Conservation (phyloP, 2,329 filamentous ascomycete genomes). For the Dendryphion nanum region DNA sequence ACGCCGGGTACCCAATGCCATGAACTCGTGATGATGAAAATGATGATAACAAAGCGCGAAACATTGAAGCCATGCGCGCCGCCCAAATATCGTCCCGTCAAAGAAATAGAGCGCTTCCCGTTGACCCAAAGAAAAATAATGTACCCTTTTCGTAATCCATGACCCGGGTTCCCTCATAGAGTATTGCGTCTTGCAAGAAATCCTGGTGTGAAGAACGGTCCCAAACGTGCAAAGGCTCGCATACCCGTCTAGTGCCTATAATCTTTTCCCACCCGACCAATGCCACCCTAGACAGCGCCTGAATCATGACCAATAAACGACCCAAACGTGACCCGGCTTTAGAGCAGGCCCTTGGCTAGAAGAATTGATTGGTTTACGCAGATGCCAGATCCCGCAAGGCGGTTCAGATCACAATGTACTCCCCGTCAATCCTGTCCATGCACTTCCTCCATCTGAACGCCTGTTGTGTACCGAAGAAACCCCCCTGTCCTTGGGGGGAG, state of each 20-base stretch:
- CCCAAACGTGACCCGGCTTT: too few species aligned
- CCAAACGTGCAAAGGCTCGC: slow-evolving; percentile 12
- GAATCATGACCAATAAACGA: not conserved
- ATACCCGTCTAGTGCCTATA: slow-evolving; percentile 10
- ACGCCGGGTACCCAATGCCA: too few species aligned
- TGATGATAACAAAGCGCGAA: too few species aligned
- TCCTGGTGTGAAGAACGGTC: too few species aligned
- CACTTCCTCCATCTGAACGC: slow-evolving; percentile 50
- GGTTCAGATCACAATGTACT: slow-evolving; percentile 52
- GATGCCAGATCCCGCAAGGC: slow-evolving; percentile 15
- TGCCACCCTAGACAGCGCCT: slow-evolving; percentile 3
- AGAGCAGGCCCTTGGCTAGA: too few species aligned
- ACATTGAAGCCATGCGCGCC: too few species aligned
- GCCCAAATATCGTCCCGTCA: not conserved
- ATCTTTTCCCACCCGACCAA: slow-evolving; percentile 14
- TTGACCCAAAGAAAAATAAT: too few species aligned
- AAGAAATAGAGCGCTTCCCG: slow-evolving; percentile 5
- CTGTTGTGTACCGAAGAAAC: slow-evolving; percentile 28
- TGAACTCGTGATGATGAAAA: too few species aligned
- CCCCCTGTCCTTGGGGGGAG: slow-evolving; percentile 13
- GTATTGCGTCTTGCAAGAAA: too few species aligned
- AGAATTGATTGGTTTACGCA: not conserved
- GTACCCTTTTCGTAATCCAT: slow-evolving; percentile 8
- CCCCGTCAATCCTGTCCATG: slow-evolving; percentile 51
- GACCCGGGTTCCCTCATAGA: slow-evolving; percentile 2